Base-by-base conservation (phyloP, 345 rosid genomes). In the Eucalyptus coolabah region DNA sequence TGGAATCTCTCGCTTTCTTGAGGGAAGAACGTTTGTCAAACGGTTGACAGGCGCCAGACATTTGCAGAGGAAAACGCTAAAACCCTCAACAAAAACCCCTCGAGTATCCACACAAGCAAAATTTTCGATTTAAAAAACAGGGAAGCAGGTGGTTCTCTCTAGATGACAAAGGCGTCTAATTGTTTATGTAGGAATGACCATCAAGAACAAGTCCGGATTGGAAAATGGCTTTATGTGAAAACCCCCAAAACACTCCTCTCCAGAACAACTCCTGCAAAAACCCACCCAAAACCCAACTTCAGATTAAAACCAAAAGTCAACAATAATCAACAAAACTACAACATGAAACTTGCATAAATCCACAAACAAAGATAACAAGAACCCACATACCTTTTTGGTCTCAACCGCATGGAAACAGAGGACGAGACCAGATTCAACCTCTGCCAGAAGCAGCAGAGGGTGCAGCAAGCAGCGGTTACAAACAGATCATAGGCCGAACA, bases 371-470 rank as follows among this genome's bases (percentile, higher is more conserved):
- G 17, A 37, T 56, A 69, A 50, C 19, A 47, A 82, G 12, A 28
- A 50, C 50, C 17, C 40, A 53, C 86, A 89, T 17, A 98, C 99
- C 97, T 94, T 91, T 88, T 94, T 69, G 95, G 92, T 13, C 95
- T 94, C 95, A 96, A 96, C 94, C 92, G 96, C 99, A 97, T 97
- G 94, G 97, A 97, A 95, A 87, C 91, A 86, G 95, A 88, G 24
- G 93, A 92, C 82, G 60, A 91, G 90, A 92, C 91, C 54, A 94
- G 98, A 89, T 90, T 90, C 88, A 90, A 91, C 85, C 98, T 93
- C 96, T 93, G 96, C 93, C 91, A 49, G 86, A 91, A 93, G 95
- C 93, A 94, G 96, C 95, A 91, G 89, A 92, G 92, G 92, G 91
- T 88, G 88, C 91, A 93, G 93, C 87, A 88, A 67, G 53, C 51